phyloP scores from a whole-genome alignment of 805 yeast species.

The Candida maris region DNA sequence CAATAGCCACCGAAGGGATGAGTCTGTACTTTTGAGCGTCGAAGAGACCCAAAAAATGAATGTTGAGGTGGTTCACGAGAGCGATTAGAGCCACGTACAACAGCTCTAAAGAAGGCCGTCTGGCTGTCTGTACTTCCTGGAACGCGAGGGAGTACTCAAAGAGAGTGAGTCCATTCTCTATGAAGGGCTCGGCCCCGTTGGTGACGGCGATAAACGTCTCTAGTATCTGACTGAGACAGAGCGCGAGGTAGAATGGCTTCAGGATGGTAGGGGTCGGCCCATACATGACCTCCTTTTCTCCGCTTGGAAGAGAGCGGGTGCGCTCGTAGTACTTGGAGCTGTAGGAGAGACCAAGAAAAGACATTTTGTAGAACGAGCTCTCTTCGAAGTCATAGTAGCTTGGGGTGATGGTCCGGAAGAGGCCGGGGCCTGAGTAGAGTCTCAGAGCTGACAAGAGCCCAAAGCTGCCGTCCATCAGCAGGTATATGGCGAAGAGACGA shows the following conservation, averaged over 20 bases:
- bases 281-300: conserved; percentile 18
- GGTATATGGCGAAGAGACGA: conserved; percentile 36
- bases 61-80: conserved; percentile 52
- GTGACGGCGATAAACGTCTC: conserved; percentile 64
- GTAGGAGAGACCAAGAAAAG: conserved; percentile 29
- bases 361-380: conserved; percentile 16
- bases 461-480: conserved; percentile 31
- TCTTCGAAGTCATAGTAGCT: conserved; percentile 24
- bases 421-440: conserved; percentile 17
- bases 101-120: conserved; percentile 50
- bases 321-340: conserved; percentile 18
- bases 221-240: conserved; percentile 59
- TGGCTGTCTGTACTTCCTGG: conserved; percentile 59
- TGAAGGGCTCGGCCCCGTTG: conserved; percentile 51
- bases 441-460: conserved; percentile 35
- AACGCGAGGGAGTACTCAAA: conserved; percentile 75
- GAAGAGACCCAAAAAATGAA: conserved; percentile 60
- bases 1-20: conserved; percentile 59
- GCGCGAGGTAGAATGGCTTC: conserved; percentile 55
- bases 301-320: conserved; percentile 1
- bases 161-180: conserved; percentile 66
- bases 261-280: conserved; percentile 49
- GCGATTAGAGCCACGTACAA: conserved; percentile 53
- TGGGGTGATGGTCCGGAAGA: conserved; percentile 12
- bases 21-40: conserved; percentile 53